Conservation (phyloP, 1,284 basidiomycete genomes). For the Ganoderma boninense region DNA sequence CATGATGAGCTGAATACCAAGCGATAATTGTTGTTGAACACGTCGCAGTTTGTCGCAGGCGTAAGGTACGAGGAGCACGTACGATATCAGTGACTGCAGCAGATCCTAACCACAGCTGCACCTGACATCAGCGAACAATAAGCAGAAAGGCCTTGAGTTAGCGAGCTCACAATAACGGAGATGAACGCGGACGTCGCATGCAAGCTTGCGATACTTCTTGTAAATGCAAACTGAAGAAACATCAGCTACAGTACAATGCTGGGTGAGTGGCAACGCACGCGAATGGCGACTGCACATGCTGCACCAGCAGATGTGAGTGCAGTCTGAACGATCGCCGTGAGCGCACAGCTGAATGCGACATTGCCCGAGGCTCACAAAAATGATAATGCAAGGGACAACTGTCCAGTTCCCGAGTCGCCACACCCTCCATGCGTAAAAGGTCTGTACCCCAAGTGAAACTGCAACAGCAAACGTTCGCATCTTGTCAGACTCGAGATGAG, state of each 20-base stretch:
- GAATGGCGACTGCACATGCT: conserved; percentile 9
- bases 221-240: neutral
- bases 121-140: neutral
- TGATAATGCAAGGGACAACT: conserved; percentile 16
- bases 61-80: neutral
- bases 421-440: conserved; percentile 29
- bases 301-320: conserved; percentile 9
- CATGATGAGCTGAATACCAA: conserved; percentile 9
- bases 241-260: neutral
- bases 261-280: neutral
- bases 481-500: neutral
- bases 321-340: conserved; percentile 3
- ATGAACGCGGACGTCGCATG: neutral
- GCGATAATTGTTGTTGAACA: neutral
- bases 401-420: conserved; percentile 20
- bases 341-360: neutral
- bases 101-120: conserved; percentile 9
- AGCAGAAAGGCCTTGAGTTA: neutral
- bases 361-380: neutral
- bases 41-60: too few species aligned
- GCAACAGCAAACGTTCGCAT: neutral
- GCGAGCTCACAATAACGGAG: neutral
- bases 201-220: conserved; percentile 5
- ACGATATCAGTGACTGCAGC: conserved; percentile 13
- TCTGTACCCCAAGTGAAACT: conserved; percentile 26